phyloP scores from a whole-genome alignment of 2,329 filamentous ascomycete genomes.

The Dothidotthia symphoricarpi region DNA sequence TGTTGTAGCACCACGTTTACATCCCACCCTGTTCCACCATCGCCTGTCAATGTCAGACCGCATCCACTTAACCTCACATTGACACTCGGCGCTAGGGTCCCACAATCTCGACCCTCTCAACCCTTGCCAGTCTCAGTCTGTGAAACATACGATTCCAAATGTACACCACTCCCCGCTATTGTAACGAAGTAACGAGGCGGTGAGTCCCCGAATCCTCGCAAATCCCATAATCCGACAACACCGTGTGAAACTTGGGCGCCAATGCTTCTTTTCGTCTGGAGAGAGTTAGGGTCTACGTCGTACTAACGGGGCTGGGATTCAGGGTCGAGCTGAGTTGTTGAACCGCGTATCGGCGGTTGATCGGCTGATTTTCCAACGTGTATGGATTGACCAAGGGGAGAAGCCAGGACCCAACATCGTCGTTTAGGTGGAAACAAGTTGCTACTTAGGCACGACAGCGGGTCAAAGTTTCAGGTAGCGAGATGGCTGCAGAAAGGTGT shows the following conservation, averaged over 20 bases:
- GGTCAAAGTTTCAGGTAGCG: not conserved
- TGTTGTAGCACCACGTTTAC: not conserved
- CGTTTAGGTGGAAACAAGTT: no score
- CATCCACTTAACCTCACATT: slow-evolving; percentile 22
- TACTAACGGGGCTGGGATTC: not conserved
- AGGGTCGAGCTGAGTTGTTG: no score
- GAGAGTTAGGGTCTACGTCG: not conserved
- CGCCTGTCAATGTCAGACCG: slow-evolving; percentile 20
- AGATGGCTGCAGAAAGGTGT: not conserved
- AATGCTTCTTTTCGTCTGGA: not conserved
- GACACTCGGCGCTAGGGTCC: slow-evolving; percentile 6
- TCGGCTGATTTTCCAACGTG: no score
- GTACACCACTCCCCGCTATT: no score
- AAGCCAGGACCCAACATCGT: no score
- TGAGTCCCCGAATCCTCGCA: not conserved
- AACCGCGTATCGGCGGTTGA: no score
- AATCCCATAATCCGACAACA: no score
- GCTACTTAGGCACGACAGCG: not conserved
- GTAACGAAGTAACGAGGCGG: not conserved
- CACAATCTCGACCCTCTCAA: not conserved
- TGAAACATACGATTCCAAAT: no score
- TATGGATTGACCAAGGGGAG: no score
- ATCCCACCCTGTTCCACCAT: slow-evolving; percentile 4
- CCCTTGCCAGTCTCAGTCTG: not conserved
- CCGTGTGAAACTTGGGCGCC: slow-evolving; percentile 8